phyloP scores from a whole-genome alignment of 1,284 basidiomycete species.

The Uromyces viciae-fabae region DNA sequence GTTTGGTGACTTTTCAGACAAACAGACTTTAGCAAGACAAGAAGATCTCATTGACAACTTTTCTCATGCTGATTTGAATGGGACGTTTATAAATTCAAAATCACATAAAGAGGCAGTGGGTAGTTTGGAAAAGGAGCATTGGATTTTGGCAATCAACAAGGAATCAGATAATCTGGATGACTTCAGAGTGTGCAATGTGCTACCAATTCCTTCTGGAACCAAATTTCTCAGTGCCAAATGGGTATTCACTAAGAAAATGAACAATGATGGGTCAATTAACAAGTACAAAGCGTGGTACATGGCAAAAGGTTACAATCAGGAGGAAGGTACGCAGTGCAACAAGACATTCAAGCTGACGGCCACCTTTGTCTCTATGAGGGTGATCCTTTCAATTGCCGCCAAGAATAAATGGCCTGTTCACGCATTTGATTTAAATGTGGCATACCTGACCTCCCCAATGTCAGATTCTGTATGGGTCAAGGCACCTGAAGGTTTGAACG shows the following conservation, averaged over 20 bases:
- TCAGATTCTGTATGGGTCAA: no score
- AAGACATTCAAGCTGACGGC: slow-evolving; percentile 44
- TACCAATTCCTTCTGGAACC: neutral
- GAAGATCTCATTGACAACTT: no score
- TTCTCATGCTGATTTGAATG: no score
- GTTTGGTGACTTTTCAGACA: no score
- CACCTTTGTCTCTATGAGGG: neutral
- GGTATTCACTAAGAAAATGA: slow-evolving; percentile 38
- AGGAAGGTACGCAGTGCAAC: slow-evolving; percentile 41
- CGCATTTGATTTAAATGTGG: slow-evolving; percentile 22
- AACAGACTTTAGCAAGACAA: no score
- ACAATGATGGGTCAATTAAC: neutral
- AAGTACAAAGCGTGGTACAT: slow-evolving; percentile 46
- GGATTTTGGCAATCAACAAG: neutral
- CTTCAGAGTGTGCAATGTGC: neutral
- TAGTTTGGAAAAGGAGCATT: neutral
- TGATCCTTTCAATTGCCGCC: neutral
- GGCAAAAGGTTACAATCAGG: slow-evolving; percentile 46
- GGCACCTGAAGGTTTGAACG: no score
- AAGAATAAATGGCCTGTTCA: neutral
- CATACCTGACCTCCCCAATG: no score
- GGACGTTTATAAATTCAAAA: no score
- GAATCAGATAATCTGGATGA: neutral
- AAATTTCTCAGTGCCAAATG: neutral
- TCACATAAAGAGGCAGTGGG: no score